phyloP scores from a whole-genome alignment of 2,329 filamentous ascomycete genomes.

The Talaromyces sp. region DNA sequence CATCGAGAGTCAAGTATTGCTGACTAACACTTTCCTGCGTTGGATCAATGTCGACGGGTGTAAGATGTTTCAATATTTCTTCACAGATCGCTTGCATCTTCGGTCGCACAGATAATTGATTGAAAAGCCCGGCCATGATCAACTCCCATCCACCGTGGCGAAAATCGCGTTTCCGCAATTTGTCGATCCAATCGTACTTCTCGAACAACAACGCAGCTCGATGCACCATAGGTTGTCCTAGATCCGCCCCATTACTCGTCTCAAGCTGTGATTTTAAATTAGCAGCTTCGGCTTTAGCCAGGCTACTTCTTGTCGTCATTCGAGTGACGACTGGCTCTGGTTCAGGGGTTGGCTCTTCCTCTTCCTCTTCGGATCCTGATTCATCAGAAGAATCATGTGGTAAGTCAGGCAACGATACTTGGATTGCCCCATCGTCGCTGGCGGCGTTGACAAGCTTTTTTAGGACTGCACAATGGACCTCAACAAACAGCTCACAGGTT shows the following conservation, averaged over 20 bases:
- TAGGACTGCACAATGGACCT: conserved; percentile 86
- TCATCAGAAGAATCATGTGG: conserved; percentile 67
- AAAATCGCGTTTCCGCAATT: conserved; percentile 79
- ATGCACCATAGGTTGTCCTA: conserved; percentile 37
- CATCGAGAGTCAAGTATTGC: conserved; percentile 71
- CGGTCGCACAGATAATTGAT: conserved; percentile 77
- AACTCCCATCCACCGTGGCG: conserved; percentile 85
- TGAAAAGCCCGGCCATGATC: conserved; percentile 79
- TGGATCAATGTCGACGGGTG: conserved; percentile 71
- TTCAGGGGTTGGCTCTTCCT: conserved; percentile 63
- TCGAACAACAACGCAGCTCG: conserved; percentile 70
- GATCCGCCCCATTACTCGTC: conserved; percentile 45
- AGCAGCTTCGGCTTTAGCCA: conserved; percentile 76
- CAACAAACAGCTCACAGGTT: conserved; percentile 80
- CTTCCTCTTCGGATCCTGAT: conserved; percentile 57
- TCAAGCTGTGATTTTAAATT: conserved; percentile 62
- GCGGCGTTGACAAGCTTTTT: conserved; percentile 79
- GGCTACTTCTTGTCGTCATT: conserved; percentile 78
- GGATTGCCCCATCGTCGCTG: conserved; percentile 68
- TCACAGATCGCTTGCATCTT: conserved; percentile 70
- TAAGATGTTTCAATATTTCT: conserved; percentile 73
- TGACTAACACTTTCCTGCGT: conserved; percentile 68
- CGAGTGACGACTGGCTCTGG: conserved; percentile 61
- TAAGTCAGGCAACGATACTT: conserved; percentile 72
- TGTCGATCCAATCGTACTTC: conserved; percentile 78